These are phyloP conservation scores for Glomus cerebriforme DNA, from an alignment of 192 early-diverging fungal genomes.

Conservation along the genomic window DNA sequence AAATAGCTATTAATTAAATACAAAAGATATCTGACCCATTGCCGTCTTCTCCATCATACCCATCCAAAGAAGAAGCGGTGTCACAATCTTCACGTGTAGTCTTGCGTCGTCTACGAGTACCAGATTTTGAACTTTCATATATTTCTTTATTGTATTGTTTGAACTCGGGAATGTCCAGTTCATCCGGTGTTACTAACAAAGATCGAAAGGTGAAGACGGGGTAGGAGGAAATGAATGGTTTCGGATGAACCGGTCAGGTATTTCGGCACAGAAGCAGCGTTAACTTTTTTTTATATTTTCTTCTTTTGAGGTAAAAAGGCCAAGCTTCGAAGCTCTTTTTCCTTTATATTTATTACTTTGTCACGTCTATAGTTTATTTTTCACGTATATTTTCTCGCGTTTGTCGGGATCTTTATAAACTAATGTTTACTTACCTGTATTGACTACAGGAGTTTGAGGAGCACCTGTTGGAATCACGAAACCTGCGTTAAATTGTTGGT, in stretches of 20 bases:
- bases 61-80: conserved; percentile 30
- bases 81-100: conserved; percentile 30
- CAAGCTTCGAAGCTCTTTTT: not conserved
- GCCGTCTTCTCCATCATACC: conserved; percentile 23
- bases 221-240: not conserved
- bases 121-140: conserved; percentile 31
- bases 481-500: conserved; percentile 7
- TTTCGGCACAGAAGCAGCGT: not conserved
- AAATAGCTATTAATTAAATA: not conserved
- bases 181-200: conserved; percentile 11
- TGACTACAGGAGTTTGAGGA: not conserved
- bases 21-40: conserved; percentile 18
- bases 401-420: not conserved
- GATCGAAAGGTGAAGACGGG: not conserved
- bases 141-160: conserved; percentile 32
- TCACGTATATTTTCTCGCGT: conserved; percentile 14
- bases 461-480: not conserved
- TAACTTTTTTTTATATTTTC: not conserved
- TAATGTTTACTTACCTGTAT: conserved; percentile 2
- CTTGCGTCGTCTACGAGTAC: conserved; percentile 30
- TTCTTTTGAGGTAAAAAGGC: not conserved
- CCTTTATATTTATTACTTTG: not conserved
- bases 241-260: not conserved
- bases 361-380: conserved; percentile 3
- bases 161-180: conserved; percentile 27